Conservation (phyloP, 1,284 basidiomycete genomes). For the Singerocomus inundabilis region DNA sequence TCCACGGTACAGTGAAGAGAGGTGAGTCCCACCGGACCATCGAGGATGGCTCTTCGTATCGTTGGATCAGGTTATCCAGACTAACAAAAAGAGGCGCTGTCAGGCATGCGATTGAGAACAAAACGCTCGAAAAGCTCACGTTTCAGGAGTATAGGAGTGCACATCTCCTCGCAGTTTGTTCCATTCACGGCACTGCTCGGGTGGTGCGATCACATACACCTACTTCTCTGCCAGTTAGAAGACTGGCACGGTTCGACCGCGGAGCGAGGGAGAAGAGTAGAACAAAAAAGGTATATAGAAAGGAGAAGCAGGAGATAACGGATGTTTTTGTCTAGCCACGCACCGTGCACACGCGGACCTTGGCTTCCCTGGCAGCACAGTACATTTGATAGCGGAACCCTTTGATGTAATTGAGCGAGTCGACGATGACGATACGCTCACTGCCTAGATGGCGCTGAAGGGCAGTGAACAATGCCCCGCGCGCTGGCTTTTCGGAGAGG, state of each 20-base stretch:
- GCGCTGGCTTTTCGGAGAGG: slow-evolving; percentile 83
- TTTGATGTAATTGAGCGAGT: slow-evolving; percentile 96
- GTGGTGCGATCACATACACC: slow-evolving; percentile 77
- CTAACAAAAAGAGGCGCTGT: slow-evolving; percentile 39
- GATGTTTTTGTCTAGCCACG: slow-evolving; percentile 34
- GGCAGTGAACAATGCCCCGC: slow-evolving; percentile 84
- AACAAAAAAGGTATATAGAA: no score
- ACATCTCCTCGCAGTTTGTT: slow-evolving; percentile 56
- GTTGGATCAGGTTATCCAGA: slow-evolving; percentile 83
- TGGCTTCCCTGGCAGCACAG: slow-evolving; percentile 89
- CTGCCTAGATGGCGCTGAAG: slow-evolving; percentile 73
- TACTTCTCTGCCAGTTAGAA: slow-evolving; percentile 36
- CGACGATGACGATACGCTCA: slow-evolving; percentile 84
- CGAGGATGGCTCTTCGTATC: slow-evolving; percentile 95
- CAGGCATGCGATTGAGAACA: neutral
- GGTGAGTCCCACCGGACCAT: slow-evolving; percentile 98
- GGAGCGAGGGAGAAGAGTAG: neutral
- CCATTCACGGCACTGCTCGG: slow-evolving; percentile 78
- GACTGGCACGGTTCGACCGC: neutral
- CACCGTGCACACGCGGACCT: slow-evolving; percentile 85
- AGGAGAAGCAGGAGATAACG: neutral
- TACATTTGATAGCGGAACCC: slow-evolving; percentile 97
- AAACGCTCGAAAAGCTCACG: slow-evolving; percentile 45
- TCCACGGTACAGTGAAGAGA: slow-evolving; percentile 81
- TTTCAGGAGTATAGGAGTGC: slow-evolving; percentile 63